Evolutionary conservation across 2,329 filamentous ascomycete species (phyloP).

Genomic region (Thielaviopsis euricoi): DNA sequence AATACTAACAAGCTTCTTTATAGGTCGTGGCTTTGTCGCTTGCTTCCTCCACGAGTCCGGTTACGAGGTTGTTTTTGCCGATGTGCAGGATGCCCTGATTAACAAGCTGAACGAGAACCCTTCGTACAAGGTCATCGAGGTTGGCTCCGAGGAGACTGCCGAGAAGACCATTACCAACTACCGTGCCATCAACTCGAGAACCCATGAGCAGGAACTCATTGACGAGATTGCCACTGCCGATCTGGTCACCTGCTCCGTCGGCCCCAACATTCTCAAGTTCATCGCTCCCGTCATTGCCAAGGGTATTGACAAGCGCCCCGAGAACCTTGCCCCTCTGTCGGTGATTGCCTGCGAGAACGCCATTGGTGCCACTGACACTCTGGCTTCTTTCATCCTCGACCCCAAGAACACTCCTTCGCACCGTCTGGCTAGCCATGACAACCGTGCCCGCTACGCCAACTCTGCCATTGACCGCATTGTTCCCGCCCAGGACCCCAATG

Average conservation of each 20-base stretch:
- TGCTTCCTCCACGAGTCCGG: conserved; percentile 89
- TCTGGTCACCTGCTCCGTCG: conserved; percentile 90
- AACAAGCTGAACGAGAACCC: conserved; percentile 56
- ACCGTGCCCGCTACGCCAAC: conserved; percentile 82
- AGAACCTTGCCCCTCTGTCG: conserved; percentile 48
- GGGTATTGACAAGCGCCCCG: conserved; percentile 65
- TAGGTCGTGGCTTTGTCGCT: conserved; percentile 64
- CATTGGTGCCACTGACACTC: conserved; percentile 82
- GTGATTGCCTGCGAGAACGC: conserved; percentile 98
- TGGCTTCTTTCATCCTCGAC: conserved; percentile 65
- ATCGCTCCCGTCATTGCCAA: conserved; percentile 92
- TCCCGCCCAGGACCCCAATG: conserved; percentile 65
- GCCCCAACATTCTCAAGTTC: conserved; percentile 89
- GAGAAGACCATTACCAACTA: conserved; percentile 84
- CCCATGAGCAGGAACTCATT: conserved; percentile 64
- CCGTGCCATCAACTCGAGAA: conserved; percentile 89
- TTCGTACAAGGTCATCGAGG: conserved; percentile 84
- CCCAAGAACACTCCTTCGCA: conserved; percentile 53
- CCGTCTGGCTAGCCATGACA: conserved; percentile 49
- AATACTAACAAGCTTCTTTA: background rate
- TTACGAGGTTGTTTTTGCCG: conserved; percentile 91
- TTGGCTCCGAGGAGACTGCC: conserved; percentile 66
- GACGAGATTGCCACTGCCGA: conserved; percentile 77
- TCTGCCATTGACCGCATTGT: conserved; percentile 98
- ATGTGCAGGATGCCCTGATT: conserved; percentile 77